Evolutionary conservation across 495 filamentous ascomycete species (phyloP).

Genomic region (Melanomma pulvis-pyrius): DNA sequence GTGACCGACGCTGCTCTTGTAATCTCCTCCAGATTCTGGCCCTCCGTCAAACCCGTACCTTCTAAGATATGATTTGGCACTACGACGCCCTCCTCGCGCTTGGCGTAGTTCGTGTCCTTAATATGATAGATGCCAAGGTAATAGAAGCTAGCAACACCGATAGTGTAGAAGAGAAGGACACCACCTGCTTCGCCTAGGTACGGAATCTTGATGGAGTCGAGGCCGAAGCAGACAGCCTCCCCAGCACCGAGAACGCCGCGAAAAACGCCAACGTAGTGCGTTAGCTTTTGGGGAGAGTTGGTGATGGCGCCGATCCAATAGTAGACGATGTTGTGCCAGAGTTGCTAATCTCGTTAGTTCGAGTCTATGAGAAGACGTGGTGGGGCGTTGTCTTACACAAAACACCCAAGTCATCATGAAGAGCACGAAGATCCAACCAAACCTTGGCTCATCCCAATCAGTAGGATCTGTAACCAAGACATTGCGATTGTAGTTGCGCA

Average conservation of each 20-base stretch:
- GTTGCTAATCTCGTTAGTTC: not conserved
- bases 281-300: slow-evolving; percentile 25
- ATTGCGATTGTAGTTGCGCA: slow-evolving; percentile 16
- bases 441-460: slow-evolving; percentile 16
- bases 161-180: slow-evolving; percentile 28
- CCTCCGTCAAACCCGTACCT: slow-evolving; percentile 9
- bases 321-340: slow-evolving; percentile 30
- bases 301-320: slow-evolving; percentile 25
- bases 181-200: slow-evolving; percentile 30
- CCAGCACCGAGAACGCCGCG: slow-evolving; percentile 34
- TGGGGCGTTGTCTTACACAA: not conserved
- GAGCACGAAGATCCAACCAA: slow-evolving; percentile 25
- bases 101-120: slow-evolving; percentile 31
- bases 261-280: slow-evolving; percentile 32
- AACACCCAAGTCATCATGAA: slow-evolving; percentile 25
- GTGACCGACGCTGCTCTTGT: not conserved
- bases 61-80: slow-evolving; percentile 33
- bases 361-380: not conserved
- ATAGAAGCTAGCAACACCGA: slow-evolving; percentile 22
- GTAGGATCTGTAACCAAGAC: slow-evolving; percentile 2
- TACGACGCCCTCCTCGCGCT: slow-evolving; percentile 22
- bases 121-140: slow-evolving; percentile 32
- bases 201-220: slow-evolving; percentile 30
- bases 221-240: slow-evolving; percentile 35
- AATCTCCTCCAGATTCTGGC: slow-evolving; percentile 17